Conservation (phyloP, 2,329 filamentous ascomycete species). For the Fusarium sambucinum region DNA sequence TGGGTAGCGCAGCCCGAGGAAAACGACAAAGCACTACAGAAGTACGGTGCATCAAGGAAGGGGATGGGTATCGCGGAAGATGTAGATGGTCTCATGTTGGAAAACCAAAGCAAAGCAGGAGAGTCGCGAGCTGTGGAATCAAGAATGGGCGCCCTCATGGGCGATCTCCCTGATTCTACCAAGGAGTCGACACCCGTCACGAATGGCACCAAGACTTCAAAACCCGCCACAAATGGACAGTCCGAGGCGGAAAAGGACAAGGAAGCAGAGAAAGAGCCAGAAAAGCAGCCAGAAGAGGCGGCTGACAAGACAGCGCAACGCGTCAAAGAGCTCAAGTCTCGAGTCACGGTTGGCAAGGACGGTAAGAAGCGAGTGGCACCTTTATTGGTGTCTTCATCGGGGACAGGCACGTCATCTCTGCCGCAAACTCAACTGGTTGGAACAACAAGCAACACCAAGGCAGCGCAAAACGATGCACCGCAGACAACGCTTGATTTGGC, state of each 20-base stretch:
- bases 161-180: constrained; percentile 73
- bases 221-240: constrained; percentile 56
- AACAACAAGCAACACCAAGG: constrained; percentile 72
- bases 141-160: constrained; percentile 98
- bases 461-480: constrained; percentile 76
- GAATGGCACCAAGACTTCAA: constrained; percentile 65
- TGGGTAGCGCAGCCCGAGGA: constrained; percentile 88
- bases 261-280: constrained; percentile 53
- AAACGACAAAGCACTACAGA: constrained; percentile 92
- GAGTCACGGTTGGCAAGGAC: constrained; percentile 95
- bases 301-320: constrained; percentile 67
- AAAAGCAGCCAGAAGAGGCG: constrained; percentile 59
- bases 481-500: constrained; percentile 89
- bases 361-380: constrained; percentile 97
- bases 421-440: constrained; percentile 91
- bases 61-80: constrained; percentile 93
- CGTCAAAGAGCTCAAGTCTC: constrained; percentile 79
- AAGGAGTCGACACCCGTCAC: constrained; percentile 62
- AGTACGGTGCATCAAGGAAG: constrained; percentile 89
- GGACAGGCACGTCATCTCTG: constrained; percentile 86
- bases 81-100: constrained; percentile 85
- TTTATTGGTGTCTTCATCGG: constrained; percentile 89
- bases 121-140: constrained; percentile 92
- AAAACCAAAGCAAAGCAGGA: constrained; percentile 91
- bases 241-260: constrained; percentile 53